Evolutionary conservation across 805 yeast species (phyloP).

Genomic region (Starmera pachycereana): DNA sequence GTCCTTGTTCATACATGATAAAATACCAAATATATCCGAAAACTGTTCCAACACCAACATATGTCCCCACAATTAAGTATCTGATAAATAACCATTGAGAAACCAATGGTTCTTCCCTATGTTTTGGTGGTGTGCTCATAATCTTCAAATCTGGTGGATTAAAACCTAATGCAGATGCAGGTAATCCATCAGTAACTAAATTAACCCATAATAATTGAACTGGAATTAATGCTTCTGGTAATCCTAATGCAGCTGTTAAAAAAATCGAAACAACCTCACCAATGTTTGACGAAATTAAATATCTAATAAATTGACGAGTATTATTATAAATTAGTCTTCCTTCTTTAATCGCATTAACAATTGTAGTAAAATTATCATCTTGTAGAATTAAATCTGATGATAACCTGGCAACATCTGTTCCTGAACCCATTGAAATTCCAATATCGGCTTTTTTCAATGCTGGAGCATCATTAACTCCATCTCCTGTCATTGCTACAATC

Average conservation of each 20-base stretch:
- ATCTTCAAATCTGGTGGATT: conserved; percentile 30
- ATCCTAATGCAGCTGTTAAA: conserved; percentile 41
- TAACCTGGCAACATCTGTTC: conserved; percentile 51
- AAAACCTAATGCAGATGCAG: conserved; percentile 49
- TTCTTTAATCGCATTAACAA: conserved; percentile 45
- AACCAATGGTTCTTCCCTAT: conserved; percentile 27
- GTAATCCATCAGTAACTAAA: conserved; percentile 47
- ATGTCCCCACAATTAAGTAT: conserved; percentile 28
- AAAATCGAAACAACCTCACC: conserved; percentile 49
- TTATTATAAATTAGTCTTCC: conserved; percentile 38
- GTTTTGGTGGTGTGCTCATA: conserved; percentile 28
- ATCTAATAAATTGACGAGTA: conserved; percentile 31
- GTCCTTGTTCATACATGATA: conserved; percentile 23
- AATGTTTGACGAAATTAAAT: conserved; percentile 41
- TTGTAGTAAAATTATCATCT: conserved; percentile 46
- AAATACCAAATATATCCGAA: conserved; percentile 33
- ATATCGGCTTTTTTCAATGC: conserved; percentile 53
- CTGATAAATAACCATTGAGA: conserved; percentile 27
- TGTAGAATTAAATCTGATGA: conserved; percentile 49
- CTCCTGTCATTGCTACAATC: conserved; percentile 56
- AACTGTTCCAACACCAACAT: conserved; percentile 31
- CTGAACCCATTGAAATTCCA: conserved; percentile 56
- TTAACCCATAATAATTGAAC: conserved; percentile 50
- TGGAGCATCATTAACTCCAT: conserved; percentile 59
- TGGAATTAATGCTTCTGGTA: conserved; percentile 44